Base-by-base conservation (phyloP, 139 green algal genomes). In the Astrephomene gubernaculifera region DNA sequence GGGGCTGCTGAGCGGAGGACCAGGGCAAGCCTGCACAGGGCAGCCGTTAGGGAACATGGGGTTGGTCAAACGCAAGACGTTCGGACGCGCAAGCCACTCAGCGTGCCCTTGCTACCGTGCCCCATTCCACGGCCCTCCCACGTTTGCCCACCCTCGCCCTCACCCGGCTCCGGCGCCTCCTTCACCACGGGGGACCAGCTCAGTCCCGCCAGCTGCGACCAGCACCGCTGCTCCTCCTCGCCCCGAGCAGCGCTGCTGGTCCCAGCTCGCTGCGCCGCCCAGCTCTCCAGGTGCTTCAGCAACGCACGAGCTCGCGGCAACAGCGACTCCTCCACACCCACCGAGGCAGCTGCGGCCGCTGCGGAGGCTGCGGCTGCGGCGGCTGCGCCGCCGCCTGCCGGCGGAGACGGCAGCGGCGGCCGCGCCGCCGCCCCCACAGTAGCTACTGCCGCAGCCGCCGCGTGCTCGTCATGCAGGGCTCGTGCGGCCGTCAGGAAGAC, bases 171-270 rank as follows among this genome's bases (percentile, higher is more conserved):
- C 29, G 93, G 93, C 29, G 86, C 61, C 31, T 57, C 12, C 2
- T 27, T 33, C 72, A 95, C 36, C 70, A 96, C 90, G 44, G 92
- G 92, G 81, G 92, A 96, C 94, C 94, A 96, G 1, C 70, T 44
- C 17, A 95, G 75, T 2, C 69, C 84, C 44, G 71, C 31, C 21
- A 96, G 82, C 25, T 71, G 25, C 24, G 33, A 36, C 91, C 92
- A 95, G 25, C 91, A 41, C 6, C 69, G 49, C 63, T 52, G 82
- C 24, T 72, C 29, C 67, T 63, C 53, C 8, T 79, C 35, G 25
- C 49, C 38, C 71, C 41, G 31, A 19, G 45, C 22, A 70, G 17
- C 78, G 22, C 64, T 67, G 12, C 33, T 25, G 52, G 14, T 12
- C 35, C 49, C 45, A 14, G 41, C 43, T 41, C 52, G 41, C 71